A percentile compares a stretch with the other conserved stretches of the same genome.
These are phyloP conservation scores for Neonectria faginata DNA, from an alignment of 2,329 filamentous ascomycete genomes.

Conservation along the genomic window DNA sequence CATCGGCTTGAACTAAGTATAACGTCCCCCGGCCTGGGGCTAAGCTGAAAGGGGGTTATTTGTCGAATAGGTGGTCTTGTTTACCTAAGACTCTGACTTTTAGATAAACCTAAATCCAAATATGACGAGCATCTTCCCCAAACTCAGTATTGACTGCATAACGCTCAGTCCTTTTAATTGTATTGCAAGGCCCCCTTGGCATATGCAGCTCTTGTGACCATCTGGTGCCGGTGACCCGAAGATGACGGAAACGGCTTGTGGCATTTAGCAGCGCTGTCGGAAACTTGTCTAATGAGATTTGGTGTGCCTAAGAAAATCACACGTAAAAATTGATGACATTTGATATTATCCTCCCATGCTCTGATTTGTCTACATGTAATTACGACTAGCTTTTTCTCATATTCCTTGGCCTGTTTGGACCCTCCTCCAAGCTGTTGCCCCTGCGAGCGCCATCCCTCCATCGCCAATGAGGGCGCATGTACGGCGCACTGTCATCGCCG, in stretches of 20 bases:
- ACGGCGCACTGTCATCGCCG: too few relatives aligned
- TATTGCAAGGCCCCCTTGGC: neutral
- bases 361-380: too few relatives aligned
- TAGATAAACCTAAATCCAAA: constrained; percentile 3
- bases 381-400: too few relatives aligned
- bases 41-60: neutral
- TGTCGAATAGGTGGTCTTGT: neutral
- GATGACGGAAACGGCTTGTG: neutral
- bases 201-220: constrained; percentile 1
- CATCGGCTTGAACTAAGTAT: neutral
- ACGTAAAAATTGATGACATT: too few relatives aligned
- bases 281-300: too few relatives aligned
- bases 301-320: too few relatives aligned
- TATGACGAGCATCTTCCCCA: neutral
- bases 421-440: too few relatives aligned
- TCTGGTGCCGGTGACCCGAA: neutral
- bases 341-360: too few relatives aligned
- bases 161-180: neutral
- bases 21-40: neutral
- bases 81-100: neutral
- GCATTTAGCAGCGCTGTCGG: too few relatives aligned
- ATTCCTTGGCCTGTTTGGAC: too few relatives aligned
- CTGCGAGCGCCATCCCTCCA: too few relatives aligned
- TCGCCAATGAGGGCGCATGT: too few relatives aligned
- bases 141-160: neutral